Percentiles rank a stretch among this genome's conserved stretches.
Conservation (phyloP, 805 yeast genomes). For the Brettanomyces sp. region DNA sequence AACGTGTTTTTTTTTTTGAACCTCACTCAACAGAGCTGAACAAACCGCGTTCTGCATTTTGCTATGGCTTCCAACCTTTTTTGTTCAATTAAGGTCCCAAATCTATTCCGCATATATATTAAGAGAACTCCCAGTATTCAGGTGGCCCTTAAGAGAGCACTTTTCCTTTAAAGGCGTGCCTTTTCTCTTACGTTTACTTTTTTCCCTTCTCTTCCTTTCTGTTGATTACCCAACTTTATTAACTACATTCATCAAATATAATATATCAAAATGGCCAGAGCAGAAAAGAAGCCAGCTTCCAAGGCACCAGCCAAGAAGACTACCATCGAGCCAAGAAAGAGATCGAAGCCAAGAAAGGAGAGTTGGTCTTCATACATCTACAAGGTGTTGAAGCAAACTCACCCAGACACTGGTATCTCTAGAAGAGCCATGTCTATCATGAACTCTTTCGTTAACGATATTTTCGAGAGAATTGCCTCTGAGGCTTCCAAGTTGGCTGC, state of each 20-base stretch:
- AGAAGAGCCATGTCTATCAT: conserved; percentile 96
- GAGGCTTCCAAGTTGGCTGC: conserved; percentile 97
- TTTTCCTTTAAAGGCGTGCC: too few species aligned
- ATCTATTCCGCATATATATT: too few species aligned
- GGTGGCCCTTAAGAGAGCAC: too few species aligned
- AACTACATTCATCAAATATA: not conserved
- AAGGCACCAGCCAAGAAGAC: conserved; percentile 96
- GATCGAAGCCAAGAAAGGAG: conserved; percentile 92
- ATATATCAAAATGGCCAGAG: conserved; percentile 47
- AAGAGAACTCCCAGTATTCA: too few species aligned
- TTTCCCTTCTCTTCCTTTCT: not conserved
- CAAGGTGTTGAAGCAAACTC: conserved; percentile 96
- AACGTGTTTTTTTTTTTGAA: too few species aligned
- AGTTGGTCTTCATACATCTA: conserved; percentile 94
- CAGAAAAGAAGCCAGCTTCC: conserved; percentile 69
- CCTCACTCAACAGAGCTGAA: too few species aligned
- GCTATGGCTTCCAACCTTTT: not conserved
- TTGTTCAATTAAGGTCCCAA: too few species aligned
- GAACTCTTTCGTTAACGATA: conserved; percentile 96
- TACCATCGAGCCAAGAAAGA: conserved; percentile 74
- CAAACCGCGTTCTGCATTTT: not conserved
- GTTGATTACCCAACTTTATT: not conserved
- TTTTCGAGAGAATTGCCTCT: conserved; percentile 92
- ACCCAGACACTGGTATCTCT: conserved; percentile 98
- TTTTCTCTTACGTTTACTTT: not conserved